Conservation (phyloP, 192 early-diverging fungal genomes). For the Chytriomyces sp. region DNA sequence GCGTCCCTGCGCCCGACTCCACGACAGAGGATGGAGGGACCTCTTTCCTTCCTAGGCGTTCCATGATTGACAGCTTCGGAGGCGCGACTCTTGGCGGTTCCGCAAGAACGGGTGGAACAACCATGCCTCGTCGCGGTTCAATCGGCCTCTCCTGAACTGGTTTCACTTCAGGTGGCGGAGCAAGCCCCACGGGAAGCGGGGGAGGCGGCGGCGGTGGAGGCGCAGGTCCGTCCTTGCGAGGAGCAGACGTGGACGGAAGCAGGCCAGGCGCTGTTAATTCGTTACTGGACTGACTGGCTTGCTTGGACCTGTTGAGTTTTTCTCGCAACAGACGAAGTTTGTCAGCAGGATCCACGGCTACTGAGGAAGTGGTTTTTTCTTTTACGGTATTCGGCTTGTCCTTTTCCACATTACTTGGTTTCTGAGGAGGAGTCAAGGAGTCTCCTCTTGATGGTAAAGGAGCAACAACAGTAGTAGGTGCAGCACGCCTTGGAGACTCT, state of each 20-base stretch:
- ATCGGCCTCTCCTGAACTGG: too few species aligned
- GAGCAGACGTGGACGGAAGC: not conserved
- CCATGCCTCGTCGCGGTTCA: too few species aligned
- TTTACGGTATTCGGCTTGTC: too few species aligned
- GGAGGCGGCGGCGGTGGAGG: not conserved
- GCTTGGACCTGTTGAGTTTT: not conserved
- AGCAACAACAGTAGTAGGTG: not conserved
- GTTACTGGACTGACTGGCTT: not conserved
- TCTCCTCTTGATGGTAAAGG: too few species aligned
- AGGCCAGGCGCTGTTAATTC: not conserved
- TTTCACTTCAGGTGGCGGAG: not conserved
- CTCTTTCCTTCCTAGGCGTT: not conserved
- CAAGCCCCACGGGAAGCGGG: not conserved
- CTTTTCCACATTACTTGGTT: too few species aligned
- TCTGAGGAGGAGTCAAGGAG: too few species aligned
- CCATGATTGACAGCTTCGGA: not conserved
- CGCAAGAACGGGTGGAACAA: too few species aligned
- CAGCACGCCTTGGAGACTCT: not conserved
- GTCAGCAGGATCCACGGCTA: not conserved
- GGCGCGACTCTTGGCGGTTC: too few species aligned
- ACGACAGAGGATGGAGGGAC: too few species aligned
- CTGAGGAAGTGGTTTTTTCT: too few species aligned
- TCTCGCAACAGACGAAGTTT: not conserved
- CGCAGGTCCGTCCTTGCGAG: not conserved
- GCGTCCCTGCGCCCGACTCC: too few species aligned